Percentiles rank a stretch among this genome's conserved stretches.
Evolutionary conservation across 2,329 filamentous ascomycete species (phyloP).

Genomic region (Metarhizium brunneum): DNA sequence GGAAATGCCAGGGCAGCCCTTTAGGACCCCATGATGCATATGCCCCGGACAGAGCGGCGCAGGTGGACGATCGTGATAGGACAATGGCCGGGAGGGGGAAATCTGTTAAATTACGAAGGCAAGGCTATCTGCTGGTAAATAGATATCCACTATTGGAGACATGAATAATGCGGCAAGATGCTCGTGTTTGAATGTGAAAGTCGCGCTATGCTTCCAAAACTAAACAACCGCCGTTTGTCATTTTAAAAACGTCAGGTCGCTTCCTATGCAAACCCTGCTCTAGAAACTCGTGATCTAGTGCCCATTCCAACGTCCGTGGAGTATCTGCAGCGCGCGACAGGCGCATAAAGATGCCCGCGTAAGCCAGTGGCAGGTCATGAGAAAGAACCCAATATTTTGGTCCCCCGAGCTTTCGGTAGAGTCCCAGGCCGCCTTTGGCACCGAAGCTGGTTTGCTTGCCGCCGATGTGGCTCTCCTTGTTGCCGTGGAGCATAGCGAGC

Average conservation of each 20-base stretch:
- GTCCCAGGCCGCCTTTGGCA: slow-evolving; percentile 4
- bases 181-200: too few relatives aligned
- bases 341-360: slow-evolving; percentile 8
- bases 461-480: slow-evolving; percentile 8
- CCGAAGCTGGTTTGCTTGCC: slow-evolving; percentile 8
- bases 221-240: slow-evolving; percentile 6
- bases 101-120: too few relatives aligned
- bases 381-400: slow-evolving; percentile 7
- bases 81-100: too few relatives aligned
- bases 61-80: too few relatives aligned
- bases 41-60: too few relatives aligned
- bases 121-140: not conserved
- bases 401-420: slow-evolving; percentile 4
- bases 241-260: not conserved
- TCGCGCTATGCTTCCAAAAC: slow-evolving; percentile 4
- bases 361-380: slow-evolving; percentile 3
- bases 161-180: not conserved
- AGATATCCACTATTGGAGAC: too few relatives aligned
- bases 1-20: too few relatives aligned
- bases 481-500: slow-evolving; percentile 7
- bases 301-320: slow-evolving; percentile 6
- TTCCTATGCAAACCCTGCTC: slow-evolving; percentile 1
- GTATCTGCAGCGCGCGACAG: slow-evolving; percentile 7
- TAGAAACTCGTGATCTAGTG: slow-evolving; percentile 4
- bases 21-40: too few relatives aligned